Conservation (phyloP, 495 filamentous ascomycete genomes). For the Hypomontagnella monticulosa region DNA sequence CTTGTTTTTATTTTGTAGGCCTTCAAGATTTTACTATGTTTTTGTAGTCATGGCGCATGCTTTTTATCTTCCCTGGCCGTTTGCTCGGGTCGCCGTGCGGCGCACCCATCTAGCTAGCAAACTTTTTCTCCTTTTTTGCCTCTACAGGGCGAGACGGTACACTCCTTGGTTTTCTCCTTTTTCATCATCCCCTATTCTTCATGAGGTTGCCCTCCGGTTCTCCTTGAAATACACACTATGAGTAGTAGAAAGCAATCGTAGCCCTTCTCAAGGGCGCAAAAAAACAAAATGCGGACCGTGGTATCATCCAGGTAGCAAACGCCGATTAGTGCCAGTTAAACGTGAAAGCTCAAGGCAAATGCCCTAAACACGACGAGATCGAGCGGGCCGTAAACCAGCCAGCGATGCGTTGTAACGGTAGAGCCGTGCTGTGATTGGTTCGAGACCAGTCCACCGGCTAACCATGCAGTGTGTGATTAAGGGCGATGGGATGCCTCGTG, state of each 20-base stretch:
- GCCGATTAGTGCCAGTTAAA: conserved; percentile 45
- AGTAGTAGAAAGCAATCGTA: conserved; percentile 43
- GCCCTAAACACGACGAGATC: conserved; percentile 45
- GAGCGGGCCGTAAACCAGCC: conserved; percentile 29
- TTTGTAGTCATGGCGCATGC: conserved; percentile 46
- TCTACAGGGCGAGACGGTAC: conserved; percentile 17
- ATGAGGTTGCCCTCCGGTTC: conserved; percentile 48
- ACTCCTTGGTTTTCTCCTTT: conserved; percentile 32
- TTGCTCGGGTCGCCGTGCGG: conserved; percentile 25
- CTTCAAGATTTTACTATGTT: conserved; percentile 41
- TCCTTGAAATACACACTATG: conserved; percentile 49
- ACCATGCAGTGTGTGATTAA: conserved; percentile 42
- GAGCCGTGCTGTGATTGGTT: conserved; percentile 46
- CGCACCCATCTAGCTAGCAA: conserved; percentile 35
- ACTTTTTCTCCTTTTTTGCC: conserved; percentile 21
- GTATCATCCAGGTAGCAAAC: conserved; percentile 52
- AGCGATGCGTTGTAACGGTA: conserved; percentile 46
- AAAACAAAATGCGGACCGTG: conserved; percentile 49
- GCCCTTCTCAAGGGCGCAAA: conserved; percentile 41
- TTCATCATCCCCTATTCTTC: conserved; percentile 39
- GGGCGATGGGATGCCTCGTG: conserved; percentile 35
- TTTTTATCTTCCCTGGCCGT: conserved; percentile 32
- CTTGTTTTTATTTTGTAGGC: conserved; percentile 45
- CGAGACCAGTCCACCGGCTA: conserved; percentile 33
- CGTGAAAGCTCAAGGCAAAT: conserved; percentile 46